Conservation (phyloP, 148 eudicot genomes). For the Agrostemma githago region DNA sequence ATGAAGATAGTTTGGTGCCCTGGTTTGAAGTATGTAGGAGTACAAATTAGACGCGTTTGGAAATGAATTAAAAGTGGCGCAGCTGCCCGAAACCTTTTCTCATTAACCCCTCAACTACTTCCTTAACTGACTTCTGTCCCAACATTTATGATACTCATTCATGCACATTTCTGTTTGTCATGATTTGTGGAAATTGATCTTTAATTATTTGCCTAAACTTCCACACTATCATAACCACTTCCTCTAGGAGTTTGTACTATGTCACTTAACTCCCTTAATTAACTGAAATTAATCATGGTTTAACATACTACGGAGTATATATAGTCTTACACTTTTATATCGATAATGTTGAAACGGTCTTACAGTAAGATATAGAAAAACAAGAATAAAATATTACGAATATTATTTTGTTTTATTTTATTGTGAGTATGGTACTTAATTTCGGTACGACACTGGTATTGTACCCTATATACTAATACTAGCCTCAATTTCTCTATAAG, state of each 20-base stretch:
- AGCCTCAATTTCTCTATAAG: not conserved
- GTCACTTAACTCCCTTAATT: not conserved
- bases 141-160: not conserved
- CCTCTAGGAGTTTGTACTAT: not conserved
- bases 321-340: not conserved
- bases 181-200: not conserved
- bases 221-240: not conserved
- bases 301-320: too few relatives aligned
- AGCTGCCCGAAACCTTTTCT: not conserved
- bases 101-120: conserved; percentile 12
- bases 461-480: too few relatives aligned
- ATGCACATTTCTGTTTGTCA: not conserved
- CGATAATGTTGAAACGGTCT: not conserved
- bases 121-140: not conserved
- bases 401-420: too few relatives aligned
- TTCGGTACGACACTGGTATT: too few relatives aligned
- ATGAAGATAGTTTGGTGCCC: not conserved
- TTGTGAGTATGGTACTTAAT: too few relatives aligned
- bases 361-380: not conserved
- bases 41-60: not conserved
- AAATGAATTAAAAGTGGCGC: conserved; percentile 10
- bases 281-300: not conserved
- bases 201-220: conserved; percentile 1
- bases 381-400: not conserved
- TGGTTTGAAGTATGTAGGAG: not conserved